A percentile compares a stretch with the other conserved stretches of the same genome.
These are phyloP conservation scores for Ceratocystis lukuohia DNA, from an alignment of 2,329 filamentous ascomycete species.

Conservation along the genomic window DNA sequence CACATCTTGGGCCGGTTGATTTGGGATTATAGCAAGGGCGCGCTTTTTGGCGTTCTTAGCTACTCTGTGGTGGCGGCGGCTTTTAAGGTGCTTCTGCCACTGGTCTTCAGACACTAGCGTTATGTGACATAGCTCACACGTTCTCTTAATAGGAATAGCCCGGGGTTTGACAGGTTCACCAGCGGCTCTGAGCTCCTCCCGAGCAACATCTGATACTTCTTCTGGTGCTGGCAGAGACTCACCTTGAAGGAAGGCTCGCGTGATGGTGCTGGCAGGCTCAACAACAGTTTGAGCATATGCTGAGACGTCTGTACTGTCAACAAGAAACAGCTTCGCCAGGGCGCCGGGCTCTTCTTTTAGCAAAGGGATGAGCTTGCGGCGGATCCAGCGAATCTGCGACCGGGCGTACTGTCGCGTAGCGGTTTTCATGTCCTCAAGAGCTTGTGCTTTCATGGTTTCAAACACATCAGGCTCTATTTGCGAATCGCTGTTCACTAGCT, in stretches of 20 bases:
- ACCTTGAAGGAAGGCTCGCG: slow-evolving; percentile 48
- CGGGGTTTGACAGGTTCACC: slow-evolving; percentile 34
- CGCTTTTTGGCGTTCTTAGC: slow-evolving; percentile 27
- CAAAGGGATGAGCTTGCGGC: slow-evolving; percentile 62
- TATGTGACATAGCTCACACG: slow-evolving; percentile 61
- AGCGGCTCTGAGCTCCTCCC: slow-evolving; percentile 35
- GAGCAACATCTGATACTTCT: slow-evolving; percentile 36
- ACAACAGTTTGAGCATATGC: slow-evolving; percentile 52
- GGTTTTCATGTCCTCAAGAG: slow-evolving; percentile 63
- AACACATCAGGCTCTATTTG: slow-evolving; percentile 28
- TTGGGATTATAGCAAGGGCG: slow-evolving; percentile 26
- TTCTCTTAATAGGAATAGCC: slow-evolving; percentile 42
- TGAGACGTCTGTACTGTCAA: slow-evolving; percentile 62
- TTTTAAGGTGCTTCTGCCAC: slow-evolving; percentile 31
- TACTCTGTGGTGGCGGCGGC: slow-evolving; percentile 27
- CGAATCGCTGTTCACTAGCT: slow-evolving; percentile 29
- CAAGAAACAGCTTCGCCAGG: slow-evolving; percentile 52
- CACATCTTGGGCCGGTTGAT: slow-evolving; percentile 8
- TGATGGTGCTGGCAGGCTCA: slow-evolving; percentile 48
- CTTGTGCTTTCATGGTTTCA: slow-evolving; percentile 41
- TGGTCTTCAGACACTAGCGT: slow-evolving; percentile 43
- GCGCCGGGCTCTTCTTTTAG: slow-evolving; percentile 42
- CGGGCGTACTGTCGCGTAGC: slow-evolving; percentile 81
- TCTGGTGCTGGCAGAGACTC: slow-evolving; percentile 39
- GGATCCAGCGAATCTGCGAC: slow-evolving; percentile 76